Percentiles rank a stretch among this genome's conserved stretches.
Evolutionary conservation across 352 stramenopile genomes (phyloP).

Genomic region (Phytophthora lateralis): DNA sequence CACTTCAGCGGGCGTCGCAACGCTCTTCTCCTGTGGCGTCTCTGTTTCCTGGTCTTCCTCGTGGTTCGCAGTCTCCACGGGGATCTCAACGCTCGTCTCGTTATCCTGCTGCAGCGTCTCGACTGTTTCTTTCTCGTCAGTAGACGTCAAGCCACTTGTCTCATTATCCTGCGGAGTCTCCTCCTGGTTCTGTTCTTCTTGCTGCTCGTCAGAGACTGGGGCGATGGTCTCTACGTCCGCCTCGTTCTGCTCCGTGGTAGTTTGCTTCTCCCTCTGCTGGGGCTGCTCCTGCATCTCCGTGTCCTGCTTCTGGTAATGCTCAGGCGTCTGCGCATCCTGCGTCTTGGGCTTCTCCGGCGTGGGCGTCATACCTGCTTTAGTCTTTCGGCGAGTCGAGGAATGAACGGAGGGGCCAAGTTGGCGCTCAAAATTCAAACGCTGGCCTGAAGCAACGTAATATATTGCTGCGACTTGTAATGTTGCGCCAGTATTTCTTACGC

Average conservation of each 20-base stretch:
- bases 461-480: neutral
- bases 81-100: too few relatives aligned
- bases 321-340: constrained; percentile 6
- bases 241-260: neutral
- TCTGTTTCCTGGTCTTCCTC: too few relatives aligned
- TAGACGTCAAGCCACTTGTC: too few relatives aligned
- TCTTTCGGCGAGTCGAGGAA: constrained; percentile 15
- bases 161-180: too few relatives aligned
- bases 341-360: constrained; percentile 8
- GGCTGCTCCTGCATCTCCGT: neutral
- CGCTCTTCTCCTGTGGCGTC: neutral
- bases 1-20: neutral
- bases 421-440: constrained; percentile 27
- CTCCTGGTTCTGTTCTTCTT: too few relatives aligned
- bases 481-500: neutral
- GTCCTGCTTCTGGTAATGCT: neutral
- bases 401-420: constrained; percentile 17
- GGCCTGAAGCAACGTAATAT: neutral
- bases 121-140: too few relatives aligned
- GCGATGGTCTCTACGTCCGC: too few relatives aligned
- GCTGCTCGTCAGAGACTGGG: neutral
- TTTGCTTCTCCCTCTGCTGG: neutral
- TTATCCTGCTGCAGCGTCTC: too few relatives aligned
- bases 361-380: constrained; percentile 12
- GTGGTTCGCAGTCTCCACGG: too few relatives aligned